Evolutionary conservation across 805 yeast genomes (phyloP).

Genomic region (Isabelozyma rhagii): DNA sequence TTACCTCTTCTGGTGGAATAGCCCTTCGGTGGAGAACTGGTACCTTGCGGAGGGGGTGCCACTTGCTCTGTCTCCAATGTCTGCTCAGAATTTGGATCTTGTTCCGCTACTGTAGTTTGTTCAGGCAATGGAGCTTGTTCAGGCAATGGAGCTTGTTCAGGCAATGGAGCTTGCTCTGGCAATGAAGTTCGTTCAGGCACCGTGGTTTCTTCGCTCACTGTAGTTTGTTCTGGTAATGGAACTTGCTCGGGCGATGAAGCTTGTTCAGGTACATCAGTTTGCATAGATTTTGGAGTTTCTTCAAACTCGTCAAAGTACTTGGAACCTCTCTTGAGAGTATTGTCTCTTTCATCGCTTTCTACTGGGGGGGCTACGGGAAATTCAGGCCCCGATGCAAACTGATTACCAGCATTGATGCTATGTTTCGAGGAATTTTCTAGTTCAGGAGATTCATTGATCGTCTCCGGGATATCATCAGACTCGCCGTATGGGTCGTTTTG

Average conservation of each 20-base stretch:
- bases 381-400: background rate
- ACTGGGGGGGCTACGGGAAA: background rate
- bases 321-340: background rate
- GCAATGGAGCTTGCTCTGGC: constrained; percentile 2
- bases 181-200: too few relatives aligned
- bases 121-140: too few relatives aligned
- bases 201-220: background rate
- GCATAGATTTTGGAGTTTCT: background rate
- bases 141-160: too few relatives aligned
- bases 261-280: too few relatives aligned
- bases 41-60: background rate
- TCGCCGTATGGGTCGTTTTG: background rate
- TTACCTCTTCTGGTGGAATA: background rate
- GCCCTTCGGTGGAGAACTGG: constrained; percentile 9
- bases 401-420: background rate
- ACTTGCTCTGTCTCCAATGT: background rate
- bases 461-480: constrained; percentile 3
- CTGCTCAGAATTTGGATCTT: too few relatives aligned
- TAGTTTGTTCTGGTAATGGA: background rate
- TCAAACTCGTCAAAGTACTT: background rate
- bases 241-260: background rate
- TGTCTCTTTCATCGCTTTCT: constrained; percentile 1
- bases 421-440: background rate
- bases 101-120: too few relatives aligned
- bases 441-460: constrained; percentile 12